phyloP scores from a whole-genome alignment of 1,284 basidiomycete genomes.

The Tranzscheliella williamsii region DNA sequence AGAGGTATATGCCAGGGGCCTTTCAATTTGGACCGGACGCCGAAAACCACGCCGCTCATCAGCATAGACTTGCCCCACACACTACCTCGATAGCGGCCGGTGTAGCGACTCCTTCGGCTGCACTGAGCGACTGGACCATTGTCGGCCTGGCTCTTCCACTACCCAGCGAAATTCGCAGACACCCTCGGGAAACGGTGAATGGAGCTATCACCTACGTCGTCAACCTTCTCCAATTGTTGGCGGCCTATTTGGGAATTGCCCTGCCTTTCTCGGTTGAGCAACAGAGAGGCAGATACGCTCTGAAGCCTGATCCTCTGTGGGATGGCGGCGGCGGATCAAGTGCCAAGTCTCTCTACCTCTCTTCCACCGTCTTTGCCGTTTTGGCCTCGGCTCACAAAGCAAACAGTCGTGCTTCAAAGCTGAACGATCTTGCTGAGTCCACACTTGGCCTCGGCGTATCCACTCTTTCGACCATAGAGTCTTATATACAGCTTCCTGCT shows the following conservation, averaged over 20 bases:
- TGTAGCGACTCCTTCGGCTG: no score
- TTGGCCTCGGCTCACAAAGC: slow-evolving; percentile 10
- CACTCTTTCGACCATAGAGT: slow-evolving; percentile 41
- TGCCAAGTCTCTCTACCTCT: slow-evolving; percentile 38
- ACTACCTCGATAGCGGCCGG: no score
- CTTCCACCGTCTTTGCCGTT: slow-evolving; percentile 25
- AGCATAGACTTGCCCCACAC: no score
- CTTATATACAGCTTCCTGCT: slow-evolving; percentile 39
- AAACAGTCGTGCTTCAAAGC: slow-evolving; percentile 4
- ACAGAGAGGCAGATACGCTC: slow-evolving; percentile 24
- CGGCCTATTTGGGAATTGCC: slow-evolving; percentile 39
- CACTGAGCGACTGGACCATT: slow-evolving; percentile 38
- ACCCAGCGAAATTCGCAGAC: slow-evolving; percentile 38
- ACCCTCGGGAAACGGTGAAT: slow-evolving; percentile 40
- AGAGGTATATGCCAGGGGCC: slow-evolving; percentile 41
- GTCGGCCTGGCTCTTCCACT: slow-evolving; percentile 30
- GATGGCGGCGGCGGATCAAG: slow-evolving; percentile 33
- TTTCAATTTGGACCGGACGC: slow-evolving; percentile 11
- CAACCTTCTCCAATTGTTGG: slow-evolving; percentile 37
- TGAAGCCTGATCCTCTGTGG: slow-evolving; percentile 44
- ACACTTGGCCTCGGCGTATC: slow-evolving; percentile 42
- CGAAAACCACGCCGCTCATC: neutral
- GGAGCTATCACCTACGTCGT: slow-evolving; percentile 38
- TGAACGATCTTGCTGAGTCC: slow-evolving; percentile 36
- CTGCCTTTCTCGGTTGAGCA: slow-evolving; percentile 41